Evolutionary conservation across 805 yeast genomes (phyloP), one percentile per base, ranked within the genome.

Genomic region (Yarrowia yakushimensis): DNA sequence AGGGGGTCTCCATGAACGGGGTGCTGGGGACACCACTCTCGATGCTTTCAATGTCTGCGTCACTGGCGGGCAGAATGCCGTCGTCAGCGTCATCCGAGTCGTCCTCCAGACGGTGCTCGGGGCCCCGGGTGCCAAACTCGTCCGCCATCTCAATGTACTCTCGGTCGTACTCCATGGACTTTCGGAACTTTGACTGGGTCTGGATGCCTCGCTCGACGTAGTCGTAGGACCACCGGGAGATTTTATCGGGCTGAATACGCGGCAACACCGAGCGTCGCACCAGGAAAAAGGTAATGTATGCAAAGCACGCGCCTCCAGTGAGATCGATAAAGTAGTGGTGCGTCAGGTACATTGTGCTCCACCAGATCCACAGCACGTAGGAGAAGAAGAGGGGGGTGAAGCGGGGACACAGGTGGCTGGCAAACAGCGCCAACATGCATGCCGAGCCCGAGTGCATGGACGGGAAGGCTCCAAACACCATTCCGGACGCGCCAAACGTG

Each of bases 301-400:
- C 85, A 63, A 94, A 78, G n/a, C 85, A 81, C 1, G 97, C 93
- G 22, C 99, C 99, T n/a, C 90, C 93, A 70, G 90, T 89, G 60
- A 93, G 82, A 72, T 93, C 98, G 65, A 93, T 84, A 71, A 94
- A 94, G 73, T 93, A 93, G 76, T 93, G 99, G 75, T 93, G 99
- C 0, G 97, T 93, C 70, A 93, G 80, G 74, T 93, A 93, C 99
- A 93, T 93, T 15, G 98, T 94, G 57, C 94, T 83, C 96, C 97
- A 94, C 98, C 98, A 93, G 68, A 94, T 81, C 96, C 96, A 90
- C 66, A 84, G 76, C n/a, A 90, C 94, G 72, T 93, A 94, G 18
- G 79, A 74, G 72, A 86, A 80, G 79, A 90, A 88, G 7, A 88
- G 64, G 8, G 87, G 84, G 1, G 84, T 78, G 52, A 78, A 78